phyloP scores from a whole-genome alignment of 139 green algal genomes.

The Coccomyxa sp. region DNA sequence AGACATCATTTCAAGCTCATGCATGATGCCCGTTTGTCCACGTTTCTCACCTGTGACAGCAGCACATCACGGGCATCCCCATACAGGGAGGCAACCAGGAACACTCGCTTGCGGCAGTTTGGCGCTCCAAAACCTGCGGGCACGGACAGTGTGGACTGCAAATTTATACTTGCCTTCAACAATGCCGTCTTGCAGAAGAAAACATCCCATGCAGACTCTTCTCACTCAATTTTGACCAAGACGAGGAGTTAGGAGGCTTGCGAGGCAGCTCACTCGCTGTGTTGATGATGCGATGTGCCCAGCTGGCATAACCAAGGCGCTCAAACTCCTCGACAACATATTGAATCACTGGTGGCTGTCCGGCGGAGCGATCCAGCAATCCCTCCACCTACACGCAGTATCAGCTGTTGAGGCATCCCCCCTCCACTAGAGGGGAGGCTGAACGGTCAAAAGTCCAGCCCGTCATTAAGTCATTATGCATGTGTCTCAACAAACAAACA shows the following conservation, averaged over 20 bases:
- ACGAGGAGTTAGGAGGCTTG: not conserved
- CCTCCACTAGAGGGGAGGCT: too few relatives aligned
- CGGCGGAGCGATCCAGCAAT: constrained; percentile 51
- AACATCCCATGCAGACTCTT: too few relatives aligned
- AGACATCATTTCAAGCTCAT: not conserved
- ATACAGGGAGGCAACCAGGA: constrained; percentile 77
- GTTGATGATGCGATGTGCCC: constrained; percentile 71
- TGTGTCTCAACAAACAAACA: too few relatives aligned
- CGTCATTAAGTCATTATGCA: too few relatives aligned
- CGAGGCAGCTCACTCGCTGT: constrained; percentile 43
- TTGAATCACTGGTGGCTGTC: constrained; percentile 29
- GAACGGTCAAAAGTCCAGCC: too few relatives aligned
- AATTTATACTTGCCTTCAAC: too few relatives aligned
- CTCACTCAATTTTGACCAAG: not conserved
- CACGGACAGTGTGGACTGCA: too few relatives aligned
- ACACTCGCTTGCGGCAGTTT: constrained; percentile 73
- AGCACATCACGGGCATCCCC: constrained; percentile 85
- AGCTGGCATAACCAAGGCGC: constrained; percentile 69
- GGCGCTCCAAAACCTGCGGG: constrained; percentile 73
- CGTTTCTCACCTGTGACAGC: constrained; percentile 41
- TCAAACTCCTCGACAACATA: constrained; percentile 60
- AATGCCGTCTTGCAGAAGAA: too few relatives aligned
- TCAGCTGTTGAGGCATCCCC: too few relatives aligned
- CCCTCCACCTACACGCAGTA: constrained; percentile 59
- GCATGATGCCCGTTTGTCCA: not conserved